Base-by-base conservation (phyloP, 345 rosid genomes). In the Hibiscus mutabilis region DNA sequence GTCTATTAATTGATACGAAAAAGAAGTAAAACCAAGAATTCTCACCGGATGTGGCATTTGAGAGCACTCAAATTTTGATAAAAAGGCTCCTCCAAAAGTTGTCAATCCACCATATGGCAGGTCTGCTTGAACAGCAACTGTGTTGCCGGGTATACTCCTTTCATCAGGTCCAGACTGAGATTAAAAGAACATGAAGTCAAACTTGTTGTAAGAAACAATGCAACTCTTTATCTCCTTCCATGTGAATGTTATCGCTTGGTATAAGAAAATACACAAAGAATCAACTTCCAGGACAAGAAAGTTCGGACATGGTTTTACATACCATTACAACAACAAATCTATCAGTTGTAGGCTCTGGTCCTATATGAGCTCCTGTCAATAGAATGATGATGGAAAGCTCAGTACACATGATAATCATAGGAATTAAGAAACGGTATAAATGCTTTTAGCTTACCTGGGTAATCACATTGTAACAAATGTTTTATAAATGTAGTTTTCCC, bases 311-410 rank as follows among this genome's bases (percentile, higher is more conserved):
- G 21, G 9, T 49, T 61, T 3, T 2, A 68, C 76, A 37, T 89
- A 95, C 97, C 97, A 92, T 92, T 62, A 91, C 99, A 79, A 90
- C 97, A 72, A 92, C 97, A 79, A 95, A 95, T 80, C 98, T 85
- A 80, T 95, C 99, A 6, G 97, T 95, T n/a, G 98, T 95, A 64
- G 99, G 99, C 84, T 92, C 99, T 27, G 99, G 98, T 70, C 98
- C 99, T 25, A 92, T 92, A 78, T 95, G 98, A 79, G 97, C 97
- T 79, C 99, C 97, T 95, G 86, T 22, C 56, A 58, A 51, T 52
- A 65, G 74, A 55, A 69, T 2, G 6, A 69, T 10, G 44, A 62
- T 12, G 46, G n/a, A 71, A 56, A 61, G 75, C 3, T 25, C 74
- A 79, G 65, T 15, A 72, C 24, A 16, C 3, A 16, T 49, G 24